These are phyloP conservation scores for Pythium monospermum DNA, from an alignment of 352 stramenopile genomes.

Conservation along the genomic window DNA sequence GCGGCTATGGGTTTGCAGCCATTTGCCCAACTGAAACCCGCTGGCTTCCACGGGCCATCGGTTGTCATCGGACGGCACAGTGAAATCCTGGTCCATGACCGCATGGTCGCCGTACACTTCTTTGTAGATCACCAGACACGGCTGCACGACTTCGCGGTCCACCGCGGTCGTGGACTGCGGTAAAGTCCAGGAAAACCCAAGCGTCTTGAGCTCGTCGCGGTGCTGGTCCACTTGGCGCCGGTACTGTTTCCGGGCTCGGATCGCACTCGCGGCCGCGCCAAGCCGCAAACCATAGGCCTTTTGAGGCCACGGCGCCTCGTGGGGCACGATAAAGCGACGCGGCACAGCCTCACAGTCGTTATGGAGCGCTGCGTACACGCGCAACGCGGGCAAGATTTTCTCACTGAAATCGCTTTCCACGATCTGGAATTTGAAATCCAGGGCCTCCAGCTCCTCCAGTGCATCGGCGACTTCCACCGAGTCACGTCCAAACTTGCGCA, in stretches of 20 bases:
- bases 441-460: constrained; percentile 44
- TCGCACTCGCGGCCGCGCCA: constrained; percentile 86
- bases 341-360: constrained; percentile 88
- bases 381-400: constrained; percentile 49
- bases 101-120: constrained; percentile 64
- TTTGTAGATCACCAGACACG: constrained; percentile 74
- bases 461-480: constrained; percentile 43
- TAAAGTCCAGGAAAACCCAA: constrained; percentile 92
- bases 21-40: constrained; percentile 84
- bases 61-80: constrained; percentile 65
- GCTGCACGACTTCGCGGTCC: constrained; percentile 50
- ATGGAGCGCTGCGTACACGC: constrained; percentile 61
- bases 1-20: constrained; percentile 66
- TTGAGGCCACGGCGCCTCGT: constrained; percentile 71
- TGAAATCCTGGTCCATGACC: constrained; percentile 47
- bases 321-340: constrained; percentile 85
- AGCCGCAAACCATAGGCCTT: constrained; percentile 84
- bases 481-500: constrained; percentile 43
- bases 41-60: constrained; percentile 84
- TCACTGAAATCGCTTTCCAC: constrained; percentile 52
- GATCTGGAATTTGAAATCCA: constrained; percentile 68
- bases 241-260: constrained; percentile 85
- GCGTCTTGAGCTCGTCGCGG: constrained; percentile 67
- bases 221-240: constrained; percentile 79
- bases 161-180: constrained; percentile 41